A percentile compares a stretch with the other conserved stretches of the same genome.
These are phyloP conservation scores for Aspergillus sp. DNA, from an alignment of 2,329 filamentous ascomycete species.

Conservation along the genomic window DNA sequence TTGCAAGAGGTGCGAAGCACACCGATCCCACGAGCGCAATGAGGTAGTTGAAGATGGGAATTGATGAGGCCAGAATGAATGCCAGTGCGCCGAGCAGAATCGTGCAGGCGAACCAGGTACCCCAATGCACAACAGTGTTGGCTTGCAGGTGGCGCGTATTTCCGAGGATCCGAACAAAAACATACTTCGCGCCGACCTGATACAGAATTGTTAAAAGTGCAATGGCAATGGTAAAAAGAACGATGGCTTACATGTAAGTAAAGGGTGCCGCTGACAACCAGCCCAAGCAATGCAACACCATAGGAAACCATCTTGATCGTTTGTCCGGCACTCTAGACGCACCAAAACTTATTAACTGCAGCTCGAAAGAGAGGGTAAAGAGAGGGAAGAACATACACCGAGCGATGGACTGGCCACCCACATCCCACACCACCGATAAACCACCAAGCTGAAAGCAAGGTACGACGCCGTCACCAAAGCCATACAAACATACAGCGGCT, in stretches of 20 bases:
- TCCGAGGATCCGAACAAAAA: conserved; percentile 57
- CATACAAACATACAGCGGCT: conserved; percentile 62
- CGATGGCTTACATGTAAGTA: too few species aligned
- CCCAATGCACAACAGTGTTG: conserved; percentile 55
- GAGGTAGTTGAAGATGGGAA: conserved; percentile 57
- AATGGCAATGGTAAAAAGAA: background rate
- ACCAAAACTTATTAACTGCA: background rate
- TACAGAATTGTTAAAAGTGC: background rate
- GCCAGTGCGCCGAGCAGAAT: conserved; percentile 43
- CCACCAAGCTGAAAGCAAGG: conserved; percentile 58
- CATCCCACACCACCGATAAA: conserved; percentile 62
- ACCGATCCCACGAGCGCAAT: conserved; percentile 50
- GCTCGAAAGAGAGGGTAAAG: too few species aligned
- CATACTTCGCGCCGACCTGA: conserved; percentile 50
- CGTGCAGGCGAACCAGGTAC: conserved; percentile 51
- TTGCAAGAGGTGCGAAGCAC: conserved; percentile 53
- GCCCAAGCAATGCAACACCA: conserved; percentile 57
- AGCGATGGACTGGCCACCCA: conserved; percentile 64
- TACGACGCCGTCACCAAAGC: conserved; percentile 57
- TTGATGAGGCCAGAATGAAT: conserved; percentile 54
- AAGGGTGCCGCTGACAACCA: conserved; percentile 51
- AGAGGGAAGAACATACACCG: conserved; percentile 32
- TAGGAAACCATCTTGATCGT: conserved; percentile 63
- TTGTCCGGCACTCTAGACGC: conserved; percentile 50
- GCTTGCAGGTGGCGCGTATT: conserved; percentile 52